Conservation (phyloP, 768 basidiomycete genomes). For the Tubosaeta sp. region DNA sequence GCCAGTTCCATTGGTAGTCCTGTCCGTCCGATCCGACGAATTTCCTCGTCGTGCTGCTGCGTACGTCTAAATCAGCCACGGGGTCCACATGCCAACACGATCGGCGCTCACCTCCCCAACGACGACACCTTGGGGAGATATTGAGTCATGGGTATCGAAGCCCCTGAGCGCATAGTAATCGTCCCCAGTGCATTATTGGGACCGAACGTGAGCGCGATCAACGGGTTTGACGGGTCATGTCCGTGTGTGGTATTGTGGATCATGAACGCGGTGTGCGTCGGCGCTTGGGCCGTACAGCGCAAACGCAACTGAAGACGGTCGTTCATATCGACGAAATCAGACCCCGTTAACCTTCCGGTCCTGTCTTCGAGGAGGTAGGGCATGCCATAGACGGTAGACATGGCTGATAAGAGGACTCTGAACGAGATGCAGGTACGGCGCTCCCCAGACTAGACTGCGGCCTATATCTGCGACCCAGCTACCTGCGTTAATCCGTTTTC, state of each 20-base stretch:
- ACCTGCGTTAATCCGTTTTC: conserved; percentile 17
- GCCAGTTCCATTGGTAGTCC: conserved; percentile 58
- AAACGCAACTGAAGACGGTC: conserved; percentile 52
- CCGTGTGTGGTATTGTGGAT: conserved; percentile 41
- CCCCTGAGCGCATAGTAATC: conserved; percentile 39
- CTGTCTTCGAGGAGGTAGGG: conserved; percentile 65
- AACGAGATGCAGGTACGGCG: neutral
- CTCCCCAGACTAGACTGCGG: neutral
- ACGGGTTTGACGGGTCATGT: conserved; percentile 32
- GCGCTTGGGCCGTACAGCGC: conserved; percentile 43
- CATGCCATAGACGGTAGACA: conserved; percentile 46
- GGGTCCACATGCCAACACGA: neutral
- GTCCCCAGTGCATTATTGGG: conserved; percentile 47
- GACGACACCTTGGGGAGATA: conserved; percentile 44
- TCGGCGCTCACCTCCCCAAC: conserved; percentile 39
- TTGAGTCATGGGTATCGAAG: conserved; percentile 43
- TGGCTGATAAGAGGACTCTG: conserved; percentile 8
- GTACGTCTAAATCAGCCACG: conserved; percentile 4
- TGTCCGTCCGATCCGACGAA: conserved; percentile 58
- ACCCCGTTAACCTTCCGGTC: conserved; percentile 47
- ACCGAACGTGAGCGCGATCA: conserved; percentile 51
- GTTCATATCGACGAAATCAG: conserved; percentile 61
- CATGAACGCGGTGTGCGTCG: conserved; percentile 45
- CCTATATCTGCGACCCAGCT: conserved; percentile 23
- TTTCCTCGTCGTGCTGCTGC: conserved; percentile 43